These are phyloP conservation scores for Aciculosporium take DNA, from an alignment of 2,329 filamentous ascomycete genomes.

Conservation along the genomic window DNA sequence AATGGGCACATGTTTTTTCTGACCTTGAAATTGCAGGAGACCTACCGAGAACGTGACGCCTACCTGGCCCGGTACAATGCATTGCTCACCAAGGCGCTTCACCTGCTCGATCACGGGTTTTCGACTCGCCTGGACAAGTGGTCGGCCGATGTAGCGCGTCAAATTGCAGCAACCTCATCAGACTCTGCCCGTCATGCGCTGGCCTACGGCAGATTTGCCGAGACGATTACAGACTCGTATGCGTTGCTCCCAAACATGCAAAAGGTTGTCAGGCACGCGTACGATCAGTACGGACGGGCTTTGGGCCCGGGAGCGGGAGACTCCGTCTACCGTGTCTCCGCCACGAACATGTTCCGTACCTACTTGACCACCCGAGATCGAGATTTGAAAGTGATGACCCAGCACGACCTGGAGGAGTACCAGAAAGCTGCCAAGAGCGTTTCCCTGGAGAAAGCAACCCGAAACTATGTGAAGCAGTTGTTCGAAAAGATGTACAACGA, in stretches of 20 bases:
- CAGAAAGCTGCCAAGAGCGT: constrained; percentile 34
- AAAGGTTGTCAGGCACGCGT: constrained; percentile 34
- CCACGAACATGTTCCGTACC: constrained; percentile 38
- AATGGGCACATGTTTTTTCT: neutral
- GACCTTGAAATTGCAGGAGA: constrained; percentile 35
- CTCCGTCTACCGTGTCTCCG: constrained; percentile 39
- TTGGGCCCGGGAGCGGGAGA: constrained; percentile 27
- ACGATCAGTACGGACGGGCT: constrained; percentile 35
- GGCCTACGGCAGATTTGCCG: constrained; percentile 45
- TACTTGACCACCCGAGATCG: constrained; percentile 39
- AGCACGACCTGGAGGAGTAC: constrained; percentile 41
- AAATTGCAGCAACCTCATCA: constrained; percentile 40
- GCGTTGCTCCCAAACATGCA: constrained; percentile 42
- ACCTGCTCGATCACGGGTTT: constrained; percentile 45
- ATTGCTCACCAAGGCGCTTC: constrained; percentile 54
- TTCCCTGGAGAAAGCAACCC: constrained; percentile 38
- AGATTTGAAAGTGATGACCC: constrained; percentile 36
- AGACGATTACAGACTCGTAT: constrained; percentile 42
- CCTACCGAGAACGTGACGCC: constrained; percentile 73
- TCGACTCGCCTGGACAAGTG: constrained; percentile 36
- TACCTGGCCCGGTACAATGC: constrained; percentile 81
- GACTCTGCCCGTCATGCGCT: constrained; percentile 45
- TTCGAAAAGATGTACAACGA: constrained; percentile 45
- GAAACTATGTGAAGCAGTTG: constrained; percentile 45
- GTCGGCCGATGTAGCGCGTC: constrained; percentile 38